phyloP scores from a whole-genome alignment of 805 yeast species.

The Vanderwaltozyma polyspora region DNA sequence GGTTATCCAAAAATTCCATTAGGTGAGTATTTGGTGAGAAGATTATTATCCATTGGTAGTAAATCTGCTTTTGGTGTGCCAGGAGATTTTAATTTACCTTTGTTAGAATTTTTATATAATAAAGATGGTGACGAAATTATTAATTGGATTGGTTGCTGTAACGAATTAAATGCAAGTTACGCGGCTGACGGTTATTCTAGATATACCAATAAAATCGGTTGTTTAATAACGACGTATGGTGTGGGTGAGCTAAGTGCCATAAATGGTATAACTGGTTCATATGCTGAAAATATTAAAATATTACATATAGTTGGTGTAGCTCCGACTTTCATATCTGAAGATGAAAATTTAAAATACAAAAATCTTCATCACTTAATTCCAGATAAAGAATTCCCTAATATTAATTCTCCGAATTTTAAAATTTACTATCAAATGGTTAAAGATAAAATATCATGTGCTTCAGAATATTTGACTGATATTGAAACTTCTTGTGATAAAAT shows the following conservation, averaged over 20 bases:
- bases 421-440: slow-evolving; percentile 55
- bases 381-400: slow-evolving; percentile 28
- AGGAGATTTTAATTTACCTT: slow-evolving; percentile 60
- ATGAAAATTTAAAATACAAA: slow-evolving; percentile 10
- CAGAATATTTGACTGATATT: slow-evolving; percentile 38
- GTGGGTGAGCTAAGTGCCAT: slow-evolving; percentile 83
- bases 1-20: slow-evolving; percentile 39
- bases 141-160: slow-evolving; percentile 75
- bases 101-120: slow-evolving; percentile 57
- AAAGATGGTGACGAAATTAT: slow-evolving; percentile 15
- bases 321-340: slow-evolving; percentile 5
- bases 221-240: slow-evolving; percentile 58
- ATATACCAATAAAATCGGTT: slow-evolving; percentile 51
- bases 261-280: slow-evolving; percentile 75
- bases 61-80: slow-evolving; percentile 66
- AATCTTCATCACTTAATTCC: slow-evolving; percentile 56
- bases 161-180: slow-evolving; percentile 82
- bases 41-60: slow-evolving; percentile 45
- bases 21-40: slow-evolving; percentile 54
- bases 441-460: slow-evolving; percentile 44
- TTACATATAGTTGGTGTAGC: slow-evolving; percentile 68
- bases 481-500: slow-evolving; percentile 41
- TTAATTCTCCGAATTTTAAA: slow-evolving; percentile 48
- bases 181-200: slow-evolving; percentile 86
- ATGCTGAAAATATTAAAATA: slow-evolving; percentile 69